Percentiles rank a stretch among this genome's conserved stretches.
These are phyloP conservation scores for Dentiscutata heterogama DNA, from an alignment of 371 early-diverging fungal genomes.

Conservation along the genomic window DNA sequence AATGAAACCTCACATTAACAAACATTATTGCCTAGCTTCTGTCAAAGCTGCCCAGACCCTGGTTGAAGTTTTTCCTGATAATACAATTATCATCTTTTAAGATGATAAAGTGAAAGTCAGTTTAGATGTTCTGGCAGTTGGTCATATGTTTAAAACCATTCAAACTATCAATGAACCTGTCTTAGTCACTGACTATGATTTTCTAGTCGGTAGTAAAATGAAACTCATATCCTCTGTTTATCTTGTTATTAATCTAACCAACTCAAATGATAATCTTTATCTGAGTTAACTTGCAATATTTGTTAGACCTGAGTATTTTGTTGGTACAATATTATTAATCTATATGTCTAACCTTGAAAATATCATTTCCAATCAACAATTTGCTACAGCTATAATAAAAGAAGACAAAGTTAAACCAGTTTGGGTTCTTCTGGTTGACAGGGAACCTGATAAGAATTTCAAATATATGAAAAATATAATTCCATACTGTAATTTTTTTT, in stretches of 20 bases:
- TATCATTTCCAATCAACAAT: not conserved
- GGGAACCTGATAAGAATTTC: too few relatives aligned
- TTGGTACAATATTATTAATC: not conserved
- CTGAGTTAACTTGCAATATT: not conserved
- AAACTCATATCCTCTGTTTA: constrained; percentile 20
- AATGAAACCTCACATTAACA: not conserved
- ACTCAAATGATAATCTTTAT: not conserved
- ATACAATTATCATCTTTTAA: not conserved
- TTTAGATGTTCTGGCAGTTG: constrained; percentile 10
- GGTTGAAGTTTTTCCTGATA: not conserved
- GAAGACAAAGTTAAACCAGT: too few relatives aligned
- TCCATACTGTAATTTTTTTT: too few relatives aligned
- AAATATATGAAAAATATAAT: too few relatives aligned
- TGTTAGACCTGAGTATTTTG: not conserved
- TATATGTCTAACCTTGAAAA: not conserved
- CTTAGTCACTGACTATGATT: not conserved
- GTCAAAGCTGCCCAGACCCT: not conserved
- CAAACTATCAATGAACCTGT: not conserved
- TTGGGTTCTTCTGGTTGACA: too few relatives aligned
- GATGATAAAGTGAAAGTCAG: not conserved
- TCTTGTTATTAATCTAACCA: not conserved
- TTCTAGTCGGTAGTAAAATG: not conserved
- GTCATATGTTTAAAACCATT: not conserved
- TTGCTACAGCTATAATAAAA: too few relatives aligned
- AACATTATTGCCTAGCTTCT: constrained; percentile 11